These are phyloP conservation scores for Breviolum minutum DNA, from an alignment of 73 alveolate species.

Conservation along the genomic window DNA sequence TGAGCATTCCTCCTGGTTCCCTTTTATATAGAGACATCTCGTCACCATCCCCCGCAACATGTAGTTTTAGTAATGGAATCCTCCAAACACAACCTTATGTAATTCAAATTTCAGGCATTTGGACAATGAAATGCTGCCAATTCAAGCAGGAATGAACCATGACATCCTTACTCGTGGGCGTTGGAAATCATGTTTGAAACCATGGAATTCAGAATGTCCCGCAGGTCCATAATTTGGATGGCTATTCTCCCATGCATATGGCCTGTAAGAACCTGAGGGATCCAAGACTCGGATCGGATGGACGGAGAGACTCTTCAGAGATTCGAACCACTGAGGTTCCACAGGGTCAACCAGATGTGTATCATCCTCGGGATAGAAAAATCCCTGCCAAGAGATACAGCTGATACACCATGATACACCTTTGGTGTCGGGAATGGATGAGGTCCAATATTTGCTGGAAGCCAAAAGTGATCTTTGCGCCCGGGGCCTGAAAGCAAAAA, in stretches of 20 bases:
- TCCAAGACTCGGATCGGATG: not conserved
- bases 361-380: not conserved
- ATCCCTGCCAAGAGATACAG: not conserved
- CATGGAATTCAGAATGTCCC: not conserved
- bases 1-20: not conserved
- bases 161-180: not conserved
- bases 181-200: too few species aligned
- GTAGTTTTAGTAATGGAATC: not conserved
- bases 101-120: too few species aligned
- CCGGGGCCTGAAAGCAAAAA: not conserved
- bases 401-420: not conserved
- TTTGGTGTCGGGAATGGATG: not conserved
- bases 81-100: not conserved
- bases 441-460: constrained; percentile 72
- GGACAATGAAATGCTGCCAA: too few species aligned
- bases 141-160: not conserved
- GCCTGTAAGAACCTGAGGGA: constrained; percentile 20
- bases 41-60: not conserved
- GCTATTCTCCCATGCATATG: constrained; percentile 63
- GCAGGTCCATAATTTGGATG: constrained; percentile 62
- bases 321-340: constrained; percentile 20
- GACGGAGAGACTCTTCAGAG: not conserved
- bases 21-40: too few species aligned
- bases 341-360: constrained; percentile 58
- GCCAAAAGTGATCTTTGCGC: constrained; percentile 23